Evolutionary conservation across 2,329 filamentous ascomycete species (phyloP).

Genomic region (Hypoxylon sp.): DNA sequence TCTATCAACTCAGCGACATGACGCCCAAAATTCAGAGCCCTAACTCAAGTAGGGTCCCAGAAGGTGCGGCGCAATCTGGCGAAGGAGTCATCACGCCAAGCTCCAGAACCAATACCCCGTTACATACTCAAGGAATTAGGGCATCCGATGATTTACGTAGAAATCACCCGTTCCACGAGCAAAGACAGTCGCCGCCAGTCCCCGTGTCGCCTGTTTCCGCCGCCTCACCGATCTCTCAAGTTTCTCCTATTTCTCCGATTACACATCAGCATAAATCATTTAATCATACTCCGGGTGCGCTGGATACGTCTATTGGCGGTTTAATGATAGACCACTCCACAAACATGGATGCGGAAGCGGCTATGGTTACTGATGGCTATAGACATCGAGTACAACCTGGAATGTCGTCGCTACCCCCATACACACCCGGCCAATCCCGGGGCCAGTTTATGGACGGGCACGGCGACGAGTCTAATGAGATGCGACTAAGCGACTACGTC

Average conservation of each 20-base stretch:
- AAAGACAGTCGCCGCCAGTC: constrained; percentile 13
- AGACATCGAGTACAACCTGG: constrained; percentile 38
- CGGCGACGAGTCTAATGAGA: constrained; percentile 55
- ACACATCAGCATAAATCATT: constrained; percentile 30
- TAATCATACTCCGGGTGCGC: constrained; percentile 26
- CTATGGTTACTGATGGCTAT: constrained; percentile 54
- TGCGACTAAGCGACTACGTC: constrained; percentile 57
- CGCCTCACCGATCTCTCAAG: constrained; percentile 40
- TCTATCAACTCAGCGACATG: constrained; percentile 32
- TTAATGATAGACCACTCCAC: constrained; percentile 37
- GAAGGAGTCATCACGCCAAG: constrained; percentile 31
- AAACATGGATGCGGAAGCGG: constrained; percentile 50
- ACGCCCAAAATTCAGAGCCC: constrained; percentile 26
- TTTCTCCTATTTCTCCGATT: constrained; percentile 46
- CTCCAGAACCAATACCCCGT: constrained; percentile 15
- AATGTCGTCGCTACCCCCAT: constrained; percentile 53
- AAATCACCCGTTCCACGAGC: constrained; percentile 14
- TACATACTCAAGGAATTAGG: constrained; percentile 23
- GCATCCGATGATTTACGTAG: constrained; percentile 20
- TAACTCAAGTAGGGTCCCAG: constrained; percentile 11
- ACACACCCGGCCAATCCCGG: constrained; percentile 51
- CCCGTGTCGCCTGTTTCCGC: constrained; percentile 43
- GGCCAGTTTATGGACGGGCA: constrained; percentile 55
- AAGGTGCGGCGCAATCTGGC: constrained; percentile 9
- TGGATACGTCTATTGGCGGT: constrained; percentile 34